These are phyloP conservation scores for Anthracocystis walkeri DNA, from an alignment of 1,284 basidiomycete species.

Conservation along the genomic window DNA sequence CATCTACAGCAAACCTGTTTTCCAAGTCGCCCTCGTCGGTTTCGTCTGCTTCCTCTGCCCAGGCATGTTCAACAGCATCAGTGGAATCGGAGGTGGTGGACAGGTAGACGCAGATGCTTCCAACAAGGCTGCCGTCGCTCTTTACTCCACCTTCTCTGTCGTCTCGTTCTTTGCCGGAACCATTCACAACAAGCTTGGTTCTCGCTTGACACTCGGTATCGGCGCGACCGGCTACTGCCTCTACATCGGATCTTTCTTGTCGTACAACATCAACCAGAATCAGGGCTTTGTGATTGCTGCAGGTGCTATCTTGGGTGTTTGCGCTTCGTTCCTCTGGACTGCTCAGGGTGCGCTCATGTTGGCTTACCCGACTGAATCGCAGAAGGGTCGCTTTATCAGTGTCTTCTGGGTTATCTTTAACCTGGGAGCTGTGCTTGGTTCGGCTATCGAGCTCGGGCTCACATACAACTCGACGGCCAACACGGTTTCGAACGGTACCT, in stretches of 20 bases:
- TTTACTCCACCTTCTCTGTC: constrained; percentile 64
- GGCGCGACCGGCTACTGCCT: constrained; percentile 75
- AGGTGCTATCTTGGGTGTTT: constrained; percentile 83
- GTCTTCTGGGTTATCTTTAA: constrained; percentile 80
- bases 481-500: constrained; percentile 52
- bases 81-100: constrained; percentile 73
- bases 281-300: constrained; percentile 74
- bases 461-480: constrained; percentile 52
- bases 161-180: constrained; percentile 76
- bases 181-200: constrained; percentile 76
- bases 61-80: constrained; percentile 74
- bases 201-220: constrained; percentile 77
- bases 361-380: constrained; percentile 79
- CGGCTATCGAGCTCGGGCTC: constrained; percentile 74
- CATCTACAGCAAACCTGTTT: constrained; percentile 28
- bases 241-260: constrained; percentile 79
- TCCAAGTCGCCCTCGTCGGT: constrained; percentile 43
- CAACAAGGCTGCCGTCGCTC: constrained; percentile 52
- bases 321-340: constrained; percentile 79
- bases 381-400: constrained; percentile 78
- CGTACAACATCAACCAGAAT: constrained; percentile 69
- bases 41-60: constrained; percentile 71
- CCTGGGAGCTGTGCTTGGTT: constrained; percentile 77
- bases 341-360: constrained; percentile 83
- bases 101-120: constrained; percentile 45